A percentile compares a stretch with the other conserved stretches of the same genome.
phyloP scores from a whole-genome alignment of 805 yeast genomes.

The Jamesozyma gamospora region DNA sequence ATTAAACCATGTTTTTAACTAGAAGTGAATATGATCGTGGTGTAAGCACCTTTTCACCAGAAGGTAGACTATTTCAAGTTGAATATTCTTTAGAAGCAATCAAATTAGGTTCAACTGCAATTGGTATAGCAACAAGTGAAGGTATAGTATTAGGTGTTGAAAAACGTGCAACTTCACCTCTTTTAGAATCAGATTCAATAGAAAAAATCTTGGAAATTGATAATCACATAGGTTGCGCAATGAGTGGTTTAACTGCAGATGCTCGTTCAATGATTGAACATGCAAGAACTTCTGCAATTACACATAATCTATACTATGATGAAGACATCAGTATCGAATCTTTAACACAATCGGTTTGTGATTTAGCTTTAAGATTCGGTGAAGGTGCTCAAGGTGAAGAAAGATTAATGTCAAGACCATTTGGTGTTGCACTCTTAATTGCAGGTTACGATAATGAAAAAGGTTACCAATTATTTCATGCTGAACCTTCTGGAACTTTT shows the following conservation, averaged over 20 bases:
- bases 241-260: constrained; percentile 97
- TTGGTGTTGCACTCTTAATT: constrained; percentile 92
- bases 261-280: constrained; percentile 98
- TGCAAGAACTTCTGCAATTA: constrained; percentile 82
- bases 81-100: constrained; percentile 97
- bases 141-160: constrained; percentile 96
- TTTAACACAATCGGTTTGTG: constrained; percentile 93
- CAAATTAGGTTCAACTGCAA: constrained; percentile 84
- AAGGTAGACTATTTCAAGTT: constrained; percentile 95
- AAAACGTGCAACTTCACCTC: constrained; percentile 87
- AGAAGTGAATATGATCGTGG: constrained; percentile 99
- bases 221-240: constrained; percentile 92
- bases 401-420: constrained; percentile 88
- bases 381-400: constrained; percentile 97
- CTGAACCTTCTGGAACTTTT: constrained; percentile 98
- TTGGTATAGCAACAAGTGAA: constrained; percentile 89
- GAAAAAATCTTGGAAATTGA: constrained; percentile 96
- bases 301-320: constrained; percentile 82
- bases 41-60: constrained; percentile 96
- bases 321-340: constrained; percentile 89
- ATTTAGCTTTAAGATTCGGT: constrained; percentile 90
- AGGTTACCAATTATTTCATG: constrained; percentile 94
- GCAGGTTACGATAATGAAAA: constrained; percentile 90
- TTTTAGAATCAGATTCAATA: constrained; percentile 84
- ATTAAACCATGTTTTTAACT: constrained; percentile 79